phyloP scores from a whole-genome alignment of 768 basidiomycete species.

The Naganishia friedmannii region DNA sequence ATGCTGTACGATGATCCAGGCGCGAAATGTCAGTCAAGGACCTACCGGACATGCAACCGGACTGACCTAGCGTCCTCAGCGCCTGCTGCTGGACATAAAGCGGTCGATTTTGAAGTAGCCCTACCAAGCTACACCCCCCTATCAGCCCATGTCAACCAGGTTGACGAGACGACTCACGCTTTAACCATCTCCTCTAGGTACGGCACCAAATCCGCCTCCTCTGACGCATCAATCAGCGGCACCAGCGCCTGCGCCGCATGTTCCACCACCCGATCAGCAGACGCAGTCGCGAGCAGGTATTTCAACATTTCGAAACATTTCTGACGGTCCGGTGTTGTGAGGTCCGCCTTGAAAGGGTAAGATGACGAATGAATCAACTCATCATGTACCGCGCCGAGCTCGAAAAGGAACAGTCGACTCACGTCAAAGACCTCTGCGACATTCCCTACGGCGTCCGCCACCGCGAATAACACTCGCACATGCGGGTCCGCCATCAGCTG shows the following conservation, averaged over 20 bases:
- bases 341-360: background rate
- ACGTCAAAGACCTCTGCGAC: slow-evolving; percentile 27
- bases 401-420: background rate
- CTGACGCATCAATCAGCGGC: slow-evolving; percentile 18
- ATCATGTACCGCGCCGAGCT: background rate
- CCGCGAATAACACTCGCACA: slow-evolving; percentile 21
- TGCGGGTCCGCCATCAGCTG: slow-evolving; percentile 11
- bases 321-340: slow-evolving; percentile 10
- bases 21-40: background rate
- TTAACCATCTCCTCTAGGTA: slow-evolving; percentile 4
- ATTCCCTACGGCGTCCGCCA: slow-evolving; percentile 19
- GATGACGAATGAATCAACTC: background rate
- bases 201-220: slow-evolving; percentile 4
- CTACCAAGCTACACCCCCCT: background rate
- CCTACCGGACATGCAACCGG: background rate
- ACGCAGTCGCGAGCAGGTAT: slow-evolving; percentile 4
- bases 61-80: slow-evolving; percentile 12
- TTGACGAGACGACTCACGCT: background rate
- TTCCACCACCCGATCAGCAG: slow-evolving; percentile 8
- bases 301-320: slow-evolving; percentile 16
- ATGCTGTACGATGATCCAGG: background rate
- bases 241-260: slow-evolving; percentile 18
- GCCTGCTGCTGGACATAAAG: slow-evolving; percentile 21
- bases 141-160: background rate
- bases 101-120: slow-evolving; percentile 22